Conservation (phyloP, 805 yeast genomes). For the Kodamaea nitidulidarum region DNA sequence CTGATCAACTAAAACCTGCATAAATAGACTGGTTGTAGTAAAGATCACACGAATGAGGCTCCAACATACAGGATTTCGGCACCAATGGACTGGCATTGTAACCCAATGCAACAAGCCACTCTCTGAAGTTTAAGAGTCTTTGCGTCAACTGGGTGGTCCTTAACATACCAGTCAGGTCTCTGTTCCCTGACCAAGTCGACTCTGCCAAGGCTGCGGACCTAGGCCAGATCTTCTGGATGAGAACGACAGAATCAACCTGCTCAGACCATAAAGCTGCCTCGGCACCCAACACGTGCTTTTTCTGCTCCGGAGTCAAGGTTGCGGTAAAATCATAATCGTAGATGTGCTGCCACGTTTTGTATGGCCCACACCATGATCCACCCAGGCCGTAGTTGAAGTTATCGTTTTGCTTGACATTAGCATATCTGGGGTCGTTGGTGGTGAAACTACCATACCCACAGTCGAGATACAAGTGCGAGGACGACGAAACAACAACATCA, state of each 20-base stretch:
- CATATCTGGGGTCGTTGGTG: conserved; percentile 32
- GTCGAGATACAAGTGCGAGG: conserved; percentile 34
- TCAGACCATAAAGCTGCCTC: conserved; percentile 41
- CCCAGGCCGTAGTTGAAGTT: conserved; percentile 29
- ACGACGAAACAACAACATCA: conserved; percentile 36
- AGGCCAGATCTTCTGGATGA: conserved; percentile 36
- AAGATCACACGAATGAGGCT: conserved; percentile 39
- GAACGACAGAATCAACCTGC: conserved; percentile 29
- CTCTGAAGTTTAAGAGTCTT: conserved; percentile 36
- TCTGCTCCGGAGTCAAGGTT: conserved; percentile 27
- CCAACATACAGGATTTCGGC: conserved; percentile 32
- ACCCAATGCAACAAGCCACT: conserved; percentile 34
- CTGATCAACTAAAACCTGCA: background rate
- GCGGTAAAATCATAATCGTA: conserved; percentile 32
- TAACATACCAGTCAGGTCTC: conserved; percentile 23
- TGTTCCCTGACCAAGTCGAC: conserved; percentile 39
- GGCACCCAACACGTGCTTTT: conserved; percentile 32
- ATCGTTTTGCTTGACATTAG: conserved; percentile 18
- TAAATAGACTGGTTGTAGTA: conserved; percentile 8
- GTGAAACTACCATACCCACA: conserved; percentile 39
- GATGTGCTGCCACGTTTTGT: conserved; percentile 42
- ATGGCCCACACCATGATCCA: conserved; percentile 42
- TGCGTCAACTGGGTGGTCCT: conserved; percentile 29
- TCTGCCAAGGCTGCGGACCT: conserved; percentile 41
- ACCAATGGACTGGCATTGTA: conserved; percentile 30